phyloP scores from a whole-genome alignment of 1,139 yeast species.

The Yamadazyma conglobata region DNA sequence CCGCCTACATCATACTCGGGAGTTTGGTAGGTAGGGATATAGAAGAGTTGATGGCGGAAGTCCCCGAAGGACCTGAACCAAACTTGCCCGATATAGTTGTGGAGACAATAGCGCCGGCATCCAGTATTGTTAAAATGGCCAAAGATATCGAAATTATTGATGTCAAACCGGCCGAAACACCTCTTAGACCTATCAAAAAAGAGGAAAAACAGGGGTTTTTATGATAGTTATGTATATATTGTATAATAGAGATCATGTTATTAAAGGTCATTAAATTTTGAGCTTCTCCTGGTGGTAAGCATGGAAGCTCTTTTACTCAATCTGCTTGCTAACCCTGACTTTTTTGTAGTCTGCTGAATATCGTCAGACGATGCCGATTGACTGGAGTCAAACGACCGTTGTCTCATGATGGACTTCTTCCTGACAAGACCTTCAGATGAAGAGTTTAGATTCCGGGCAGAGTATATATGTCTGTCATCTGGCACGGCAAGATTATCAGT shows the following conservation, averaged over 20 bases:
- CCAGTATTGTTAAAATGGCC: slow-evolving; percentile 52
- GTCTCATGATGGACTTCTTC: slow-evolving; percentile 14
- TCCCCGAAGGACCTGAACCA: slow-evolving; percentile 80
- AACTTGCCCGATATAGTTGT: slow-evolving; percentile 67
- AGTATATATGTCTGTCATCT: slow-evolving; percentile 9
- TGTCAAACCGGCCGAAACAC: slow-evolving; percentile 15
- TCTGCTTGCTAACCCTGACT: slow-evolving; percentile 25
- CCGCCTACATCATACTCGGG: slow-evolving; percentile 70
- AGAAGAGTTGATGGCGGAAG: slow-evolving; percentile 28
- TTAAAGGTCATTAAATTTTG: slow-evolving; percentile 6
- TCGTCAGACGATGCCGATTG: slow-evolving; percentile 15
- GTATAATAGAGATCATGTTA: no score
- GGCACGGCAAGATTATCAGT: slow-evolving; percentile 8
- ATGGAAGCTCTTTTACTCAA: slow-evolving; percentile 33
- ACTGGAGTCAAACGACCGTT: slow-evolving; percentile 16
- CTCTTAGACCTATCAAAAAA: slow-evolving; percentile 11
- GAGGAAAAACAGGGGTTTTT: slow-evolving; percentile 7
- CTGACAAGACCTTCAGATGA: slow-evolving; percentile 14
- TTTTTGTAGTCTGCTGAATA: slow-evolving; percentile 6
- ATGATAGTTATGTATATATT: slow-evolving; percentile 3
- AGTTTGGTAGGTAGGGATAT: slow-evolving; percentile 47
- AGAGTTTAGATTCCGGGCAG: slow-evolving; percentile 8
- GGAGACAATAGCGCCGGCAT: slow-evolving; percentile 63
- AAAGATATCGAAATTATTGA: slow-evolving; percentile 58
- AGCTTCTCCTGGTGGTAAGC: slow-evolving; percentile 21